phyloP scores from a whole-genome alignment of 305 asterid genomes.

The Fraxinus ornus region DNA sequence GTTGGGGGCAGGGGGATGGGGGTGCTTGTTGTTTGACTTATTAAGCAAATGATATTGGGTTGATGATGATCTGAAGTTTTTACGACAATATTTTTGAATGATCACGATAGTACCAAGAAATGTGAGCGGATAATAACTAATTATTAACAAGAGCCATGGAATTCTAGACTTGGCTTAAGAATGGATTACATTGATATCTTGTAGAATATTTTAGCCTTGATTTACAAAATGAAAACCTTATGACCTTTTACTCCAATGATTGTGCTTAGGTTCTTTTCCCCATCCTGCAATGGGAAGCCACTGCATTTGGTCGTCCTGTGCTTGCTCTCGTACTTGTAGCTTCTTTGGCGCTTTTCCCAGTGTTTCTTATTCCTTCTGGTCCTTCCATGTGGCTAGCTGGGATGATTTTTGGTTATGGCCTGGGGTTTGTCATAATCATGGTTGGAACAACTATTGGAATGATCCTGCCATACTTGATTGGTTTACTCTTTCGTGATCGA shows the following conservation, averaged over 20 bases:
- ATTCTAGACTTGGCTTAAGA: neutral
- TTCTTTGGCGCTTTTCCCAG: constrained; percentile 72
- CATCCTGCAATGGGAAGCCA: constrained; percentile 68
- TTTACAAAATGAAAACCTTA: neutral
- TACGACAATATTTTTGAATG: neutral
- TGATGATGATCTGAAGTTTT: neutral
- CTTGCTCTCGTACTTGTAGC: constrained; percentile 70
- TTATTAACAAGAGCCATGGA: neutral
- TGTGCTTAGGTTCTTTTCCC: constrained; percentile 55
- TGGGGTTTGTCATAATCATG: constrained; percentile 75
- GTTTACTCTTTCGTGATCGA: constrained; percentile 60
- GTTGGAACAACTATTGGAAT: constrained; percentile 73
- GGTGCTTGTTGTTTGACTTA: neutral
- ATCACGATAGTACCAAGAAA: neutral
- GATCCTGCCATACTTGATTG: constrained; percentile 61
- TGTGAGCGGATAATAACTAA: neutral
- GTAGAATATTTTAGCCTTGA: neutral
- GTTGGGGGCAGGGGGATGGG: neutral
- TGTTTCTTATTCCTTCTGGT: constrained; percentile 63
- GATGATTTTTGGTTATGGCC: constrained; percentile 77
- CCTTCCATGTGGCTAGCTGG: constrained; percentile 94
- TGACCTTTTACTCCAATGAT: constrained; percentile 20
- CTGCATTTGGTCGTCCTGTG: constrained; percentile 65
- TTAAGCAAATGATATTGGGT: neutral
- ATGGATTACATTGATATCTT: neutral